Percentiles rank a stretch among this genome's conserved stretches.
Conservation (phyloP, 805 yeast genomes). For the Candida ponderosae region DNA sequence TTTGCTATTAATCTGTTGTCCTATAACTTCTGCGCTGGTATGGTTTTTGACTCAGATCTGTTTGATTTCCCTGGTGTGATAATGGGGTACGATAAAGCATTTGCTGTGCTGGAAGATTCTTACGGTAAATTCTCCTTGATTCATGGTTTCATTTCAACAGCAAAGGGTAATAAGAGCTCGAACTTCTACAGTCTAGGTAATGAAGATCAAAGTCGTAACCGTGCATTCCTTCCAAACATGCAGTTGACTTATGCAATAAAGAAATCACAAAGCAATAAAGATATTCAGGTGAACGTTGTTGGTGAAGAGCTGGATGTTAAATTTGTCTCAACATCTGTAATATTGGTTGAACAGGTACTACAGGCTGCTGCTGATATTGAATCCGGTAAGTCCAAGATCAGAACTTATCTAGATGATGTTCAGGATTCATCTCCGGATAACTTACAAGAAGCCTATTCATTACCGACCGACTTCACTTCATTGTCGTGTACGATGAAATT, state of each 20-base stretch:
- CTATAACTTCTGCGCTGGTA: slow-evolving; percentile 66
- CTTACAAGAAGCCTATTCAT: slow-evolving; percentile 8
- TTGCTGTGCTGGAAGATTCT: slow-evolving; percentile 51
- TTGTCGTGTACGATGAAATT: slow-evolving; percentile 47
- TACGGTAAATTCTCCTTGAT: slow-evolving; percentile 62
- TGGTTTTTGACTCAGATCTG: slow-evolving; percentile 51
- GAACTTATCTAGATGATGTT: slow-evolving; percentile 3
- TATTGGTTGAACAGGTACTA: slow-evolving; percentile 43
- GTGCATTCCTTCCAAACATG: slow-evolving; percentile 64
- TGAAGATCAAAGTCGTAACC: slow-evolving; percentile 40
- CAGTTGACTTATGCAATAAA: slow-evolving; percentile 42
- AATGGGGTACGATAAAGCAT: slow-evolving; percentile 68
- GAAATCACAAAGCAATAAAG: slow-evolving; percentile 19
- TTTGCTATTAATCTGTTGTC: slow-evolving; percentile 52
- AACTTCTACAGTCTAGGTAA: slow-evolving; percentile 39
- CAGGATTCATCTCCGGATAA: neutral
- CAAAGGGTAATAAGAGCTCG: slow-evolving; percentile 48
- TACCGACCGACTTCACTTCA: slow-evolving; percentile 22
- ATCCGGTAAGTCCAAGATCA: slow-evolving; percentile 16
- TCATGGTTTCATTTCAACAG: slow-evolving; percentile 65
- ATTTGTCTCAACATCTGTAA: slow-evolving; percentile 47
- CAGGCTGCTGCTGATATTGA: slow-evolving; percentile 40
- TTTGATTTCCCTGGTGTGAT: slow-evolving; percentile 60
- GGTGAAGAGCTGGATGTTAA: slow-evolving; percentile 70
- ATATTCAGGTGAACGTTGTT: slow-evolving; percentile 41